Base-by-base conservation (phyloP, 83 land plant genomes). In the Picea mariana region DNA sequence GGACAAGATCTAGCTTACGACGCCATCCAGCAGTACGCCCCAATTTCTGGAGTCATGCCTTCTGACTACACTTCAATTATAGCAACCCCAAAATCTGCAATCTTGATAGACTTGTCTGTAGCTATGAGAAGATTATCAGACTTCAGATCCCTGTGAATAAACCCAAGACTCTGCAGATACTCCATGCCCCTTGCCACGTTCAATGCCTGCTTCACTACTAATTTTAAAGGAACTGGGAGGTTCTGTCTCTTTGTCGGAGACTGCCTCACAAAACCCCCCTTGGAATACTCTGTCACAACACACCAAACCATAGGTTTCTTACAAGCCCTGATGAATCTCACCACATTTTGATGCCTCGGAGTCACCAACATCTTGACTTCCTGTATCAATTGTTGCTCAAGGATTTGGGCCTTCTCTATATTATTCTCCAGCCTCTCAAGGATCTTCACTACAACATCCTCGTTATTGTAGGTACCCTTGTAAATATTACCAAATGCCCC, bases 1-100 rank as follows among this genome's bases (percentile, higher is more conserved):
- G 20, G 26, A 66, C 17, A 81, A 24, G 6, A 26, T 44, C 49
- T 44, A 44, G 34, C 95, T 85, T 87, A 92, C 92, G 95, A 93
- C 38, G 93, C 95, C 95, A 93, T 93, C 95, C 93, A 93, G 12
- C 91, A 87, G 34, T 91, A 93, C 17, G 91, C 91, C n/a, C 95
- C 91, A 1, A 93, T 93, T 83, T 91, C 89, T n/a, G 91, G 93
- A 12, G 93, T 93, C 93, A 90, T 90, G 67, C 93, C 93, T 65
- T 90, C 91, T 2, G 88, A 83, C 78, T 89, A 86, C 82, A 87
- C 93, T 83, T 93, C 95, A 67, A 93, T 89, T 59, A 93, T 85
- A 2, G 95, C 93, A 72, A 90, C 90, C 3, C 94, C 94, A 84
- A 92, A 90, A 81, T 92, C 92, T 18, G 91, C 95, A 80, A 91